Evolutionary conservation across 441 rosid species (phyloP).

Genomic region (Erodium moschatum): DNA sequence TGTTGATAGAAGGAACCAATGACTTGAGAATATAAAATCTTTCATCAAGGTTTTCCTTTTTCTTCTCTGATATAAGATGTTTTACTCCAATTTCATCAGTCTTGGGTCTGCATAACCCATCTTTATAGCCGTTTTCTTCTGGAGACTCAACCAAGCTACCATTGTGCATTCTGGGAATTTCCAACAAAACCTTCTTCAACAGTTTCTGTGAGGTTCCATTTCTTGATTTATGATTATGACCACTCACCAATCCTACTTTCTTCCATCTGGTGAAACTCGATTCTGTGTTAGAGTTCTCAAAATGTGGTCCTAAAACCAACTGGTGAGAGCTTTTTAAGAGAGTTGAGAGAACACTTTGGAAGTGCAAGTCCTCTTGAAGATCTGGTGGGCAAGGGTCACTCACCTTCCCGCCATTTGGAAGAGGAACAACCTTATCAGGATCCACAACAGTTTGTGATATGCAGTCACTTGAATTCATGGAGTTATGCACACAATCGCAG

Average conservation of each 20-base stretch:
- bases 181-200: slow-evolving; percentile 60
- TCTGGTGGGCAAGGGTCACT: slow-evolving; percentile 31
- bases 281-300: slow-evolving; percentile 33
- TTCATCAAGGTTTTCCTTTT: slow-evolving; percentile 47
- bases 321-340: slow-evolving; percentile 58
- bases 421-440: slow-evolving; percentile 30
- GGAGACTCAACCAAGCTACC: slow-evolving; percentile 29
- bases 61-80: slow-evolving; percentile 41
- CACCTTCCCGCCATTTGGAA: slow-evolving; percentile 28
- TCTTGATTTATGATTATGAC: slow-evolving; percentile 16
- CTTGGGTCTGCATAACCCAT: slow-evolving; percentile 36
- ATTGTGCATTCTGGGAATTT: slow-evolving; percentile 57
- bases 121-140: slow-evolving; percentile 27
- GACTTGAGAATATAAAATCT: slow-evolving; percentile 52
- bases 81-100: slow-evolving; percentile 41
- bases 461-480: slow-evolving; percentile 63
- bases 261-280: slow-evolving; percentile 67
- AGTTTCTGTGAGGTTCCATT: slow-evolving; percentile 35
- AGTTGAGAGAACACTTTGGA: slow-evolving; percentile 55
- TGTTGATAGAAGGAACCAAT: slow-evolving; percentile 53
- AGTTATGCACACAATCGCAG: slow-evolving; percentile 51
- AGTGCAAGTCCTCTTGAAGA: slow-evolving; percentile 53
- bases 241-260: slow-evolving; percentile 28
- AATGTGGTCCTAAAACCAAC: slow-evolving; percentile 41
- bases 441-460: slow-evolving; percentile 61